Conservation (phyloP, 169 alveolate genomes). For the Plasmodium adleri region DNA sequence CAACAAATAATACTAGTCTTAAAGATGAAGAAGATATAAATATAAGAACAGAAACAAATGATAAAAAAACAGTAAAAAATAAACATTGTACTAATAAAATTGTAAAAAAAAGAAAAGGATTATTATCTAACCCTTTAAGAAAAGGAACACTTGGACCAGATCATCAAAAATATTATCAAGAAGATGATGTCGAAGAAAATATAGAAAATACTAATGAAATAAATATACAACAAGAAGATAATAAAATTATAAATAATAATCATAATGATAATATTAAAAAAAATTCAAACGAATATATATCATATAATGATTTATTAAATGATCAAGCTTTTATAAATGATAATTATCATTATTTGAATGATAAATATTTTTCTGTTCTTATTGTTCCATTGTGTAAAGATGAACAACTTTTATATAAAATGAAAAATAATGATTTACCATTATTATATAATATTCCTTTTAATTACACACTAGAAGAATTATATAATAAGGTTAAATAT, state of each 20-base stretch:
- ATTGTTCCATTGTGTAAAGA: constrained; percentile 53
- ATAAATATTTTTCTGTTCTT: constrained; percentile 27
- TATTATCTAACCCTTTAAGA: background rate
- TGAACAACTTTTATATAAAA: constrained; percentile 47
- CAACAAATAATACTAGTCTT: constrained; percentile 24
- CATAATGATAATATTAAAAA: background rate
- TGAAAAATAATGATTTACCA: constrained; percentile 66
- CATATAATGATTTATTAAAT: constrained; percentile 19
- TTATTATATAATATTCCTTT: constrained; percentile 34
- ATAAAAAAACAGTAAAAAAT: constrained; percentile 16
- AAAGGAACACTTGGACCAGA: constrained; percentile 1
- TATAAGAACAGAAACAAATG: constrained; percentile 10
- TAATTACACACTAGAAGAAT: constrained; percentile 18
- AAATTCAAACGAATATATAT: background rate
- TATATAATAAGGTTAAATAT: constrained; percentile 23
- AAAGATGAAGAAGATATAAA: constrained; percentile 47
- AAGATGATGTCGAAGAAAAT: constrained; percentile 32
- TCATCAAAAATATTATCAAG: constrained; percentile 28
- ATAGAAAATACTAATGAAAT: constrained; percentile 21
- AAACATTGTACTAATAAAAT: constrained; percentile 22
- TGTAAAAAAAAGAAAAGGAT: constrained; percentile 37
- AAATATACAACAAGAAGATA: constrained; percentile 1
- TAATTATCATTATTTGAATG: constrained; percentile 1
- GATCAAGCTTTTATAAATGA: constrained; percentile 1
- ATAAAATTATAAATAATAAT: constrained; percentile 2